Evolutionary conservation across 2,329 filamentous ascomycete species (phyloP).

Genomic region (Fusarium musae): DNA sequence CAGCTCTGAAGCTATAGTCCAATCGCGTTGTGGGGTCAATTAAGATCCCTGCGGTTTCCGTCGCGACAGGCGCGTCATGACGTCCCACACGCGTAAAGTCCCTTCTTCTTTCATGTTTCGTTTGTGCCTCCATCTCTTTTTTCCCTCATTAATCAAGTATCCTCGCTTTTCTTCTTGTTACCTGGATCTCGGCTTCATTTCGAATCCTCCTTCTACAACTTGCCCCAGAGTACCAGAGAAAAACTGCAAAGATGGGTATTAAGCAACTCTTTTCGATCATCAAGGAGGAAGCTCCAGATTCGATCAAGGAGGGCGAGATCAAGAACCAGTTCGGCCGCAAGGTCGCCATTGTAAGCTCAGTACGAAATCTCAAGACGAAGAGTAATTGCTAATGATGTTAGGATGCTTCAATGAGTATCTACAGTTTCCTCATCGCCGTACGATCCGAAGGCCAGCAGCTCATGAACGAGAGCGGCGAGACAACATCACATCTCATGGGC

Average conservation of each 20-base stretch:
- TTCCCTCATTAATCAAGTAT: not conserved
- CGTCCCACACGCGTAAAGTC: constrained; percentile 40
- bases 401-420: constrained; percentile 91
- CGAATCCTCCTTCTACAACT: not conserved
- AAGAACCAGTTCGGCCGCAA: constrained; percentile 99
- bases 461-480: constrained; percentile 94
- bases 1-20: not conserved
- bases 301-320: constrained; percentile 96
- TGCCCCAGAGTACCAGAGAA: not conserved
- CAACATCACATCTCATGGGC: constrained; percentile 97
- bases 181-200: not conserved
- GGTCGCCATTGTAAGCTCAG: constrained; percentile 85
- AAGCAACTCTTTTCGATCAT: constrained; percentile 84
- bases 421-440: constrained; percentile 97
- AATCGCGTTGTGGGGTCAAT: constrained; percentile 44
- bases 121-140: constrained; percentile 9
- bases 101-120: constrained; percentile 27
- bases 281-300: constrained; percentile 92
- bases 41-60: constrained; percentile 44
- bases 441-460: constrained; percentile 97
- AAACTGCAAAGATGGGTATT: constrained; percentile 65
- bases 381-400: constrained; percentile 32
- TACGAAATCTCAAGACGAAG: not conserved
- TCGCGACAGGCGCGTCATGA: constrained; percentile 48
- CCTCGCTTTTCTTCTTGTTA: not conserved